A percentile compares a stretch with the other conserved stretches of the same genome.
phyloP scores from a whole-genome alignment of 2,329 filamentous ascomycete species.

The Fusarium tupiense region DNA sequence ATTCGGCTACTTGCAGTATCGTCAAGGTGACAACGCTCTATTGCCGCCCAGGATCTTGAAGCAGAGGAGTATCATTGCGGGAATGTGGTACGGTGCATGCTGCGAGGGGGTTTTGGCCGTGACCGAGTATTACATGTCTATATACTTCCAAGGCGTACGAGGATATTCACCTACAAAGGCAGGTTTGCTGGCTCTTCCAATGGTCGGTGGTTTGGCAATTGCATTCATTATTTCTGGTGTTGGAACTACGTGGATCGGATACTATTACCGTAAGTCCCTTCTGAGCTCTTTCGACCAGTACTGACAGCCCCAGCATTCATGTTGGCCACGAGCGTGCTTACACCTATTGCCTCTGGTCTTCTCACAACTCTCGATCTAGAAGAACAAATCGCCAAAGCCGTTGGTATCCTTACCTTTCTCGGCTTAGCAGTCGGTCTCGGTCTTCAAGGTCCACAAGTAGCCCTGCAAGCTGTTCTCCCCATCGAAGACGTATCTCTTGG shows the following conservation, averaged over 20 bases:
- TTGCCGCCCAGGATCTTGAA: conserved; percentile 32
- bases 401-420: conserved; percentile 32
- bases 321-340: conserved; percentile 32
- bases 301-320: conserved; percentile 35
- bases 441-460: conserved; percentile 36
- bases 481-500: conserved; percentile 37
- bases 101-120: conserved; percentile 35
- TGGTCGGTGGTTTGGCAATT: conserved; percentile 31
- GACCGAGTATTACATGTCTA: conserved; percentile 42
- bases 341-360: conserved; percentile 34
- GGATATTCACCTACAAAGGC: conserved; percentile 33
- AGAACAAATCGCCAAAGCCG: conserved; percentile 35
- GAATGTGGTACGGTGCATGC: conserved; percentile 39
- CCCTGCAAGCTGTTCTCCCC: conserved; percentile 29
- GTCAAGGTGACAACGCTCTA: conserved; percentile 29
- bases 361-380: conserved; percentile 34
- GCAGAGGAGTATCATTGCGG: conserved; percentile 38
- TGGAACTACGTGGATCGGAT: conserved; percentile 34
- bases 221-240: conserved; percentile 35
- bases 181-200: conserved; percentile 35
- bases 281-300: accelerated
- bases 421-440: conserved; percentile 36
- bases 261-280: conserved; percentile 35
- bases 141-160: conserved; percentile 40
- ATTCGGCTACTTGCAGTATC: conserved; percentile 33